phyloP scores from a whole-genome alignment of 2,329 filamentous ascomycete genomes.

The Kalaharituber pfeilii region DNA sequence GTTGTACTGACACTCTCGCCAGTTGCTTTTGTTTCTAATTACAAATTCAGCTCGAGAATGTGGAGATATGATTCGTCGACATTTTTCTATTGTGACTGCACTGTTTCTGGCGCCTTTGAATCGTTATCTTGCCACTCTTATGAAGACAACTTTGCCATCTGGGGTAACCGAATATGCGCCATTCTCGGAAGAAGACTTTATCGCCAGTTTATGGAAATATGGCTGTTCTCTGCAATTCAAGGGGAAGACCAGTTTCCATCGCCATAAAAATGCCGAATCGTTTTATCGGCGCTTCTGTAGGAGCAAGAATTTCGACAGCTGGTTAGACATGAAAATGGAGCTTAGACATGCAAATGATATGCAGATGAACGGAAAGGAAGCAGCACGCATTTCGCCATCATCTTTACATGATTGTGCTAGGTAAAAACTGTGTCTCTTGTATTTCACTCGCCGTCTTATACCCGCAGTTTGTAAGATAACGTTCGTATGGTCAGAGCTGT shows the following conservation, averaged over 20 bases:
- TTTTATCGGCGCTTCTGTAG: conserved; percentile 23
- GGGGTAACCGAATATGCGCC: conserved; percentile 14
- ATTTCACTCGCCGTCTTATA: too few species aligned
- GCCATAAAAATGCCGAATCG: conserved; percentile 19
- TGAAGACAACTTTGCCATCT: conserved; percentile 5
- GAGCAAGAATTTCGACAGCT: conserved; percentile 22
- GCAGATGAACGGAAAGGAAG: not conserved
- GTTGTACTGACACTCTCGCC: not conserved
- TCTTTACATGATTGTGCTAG: too few species aligned
- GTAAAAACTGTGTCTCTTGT: too few species aligned
- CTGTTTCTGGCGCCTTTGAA: conserved; percentile 22
- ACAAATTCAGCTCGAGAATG: conserved; percentile 15
- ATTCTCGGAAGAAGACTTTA: conserved; percentile 22
- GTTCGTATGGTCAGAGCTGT: too few species aligned
- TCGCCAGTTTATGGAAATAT: conserved; percentile 19
- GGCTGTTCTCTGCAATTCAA: conserved; percentile 23
- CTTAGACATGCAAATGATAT: conserved; percentile 2
- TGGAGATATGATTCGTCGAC: conserved; percentile 19
- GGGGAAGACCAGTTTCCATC: conserved; percentile 22
- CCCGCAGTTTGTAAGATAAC: too few species aligned
- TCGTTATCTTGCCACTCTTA: conserved; percentile 21
- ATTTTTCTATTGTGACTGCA: conserved; percentile 22
- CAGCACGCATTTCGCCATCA: too few species aligned
- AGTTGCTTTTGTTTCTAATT: not conserved
- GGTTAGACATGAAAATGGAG: conserved; percentile 23